Conservation (phyloP, 2,329 filamentous ascomycete genomes). For the Graphiopsis chlorocephala region DNA sequence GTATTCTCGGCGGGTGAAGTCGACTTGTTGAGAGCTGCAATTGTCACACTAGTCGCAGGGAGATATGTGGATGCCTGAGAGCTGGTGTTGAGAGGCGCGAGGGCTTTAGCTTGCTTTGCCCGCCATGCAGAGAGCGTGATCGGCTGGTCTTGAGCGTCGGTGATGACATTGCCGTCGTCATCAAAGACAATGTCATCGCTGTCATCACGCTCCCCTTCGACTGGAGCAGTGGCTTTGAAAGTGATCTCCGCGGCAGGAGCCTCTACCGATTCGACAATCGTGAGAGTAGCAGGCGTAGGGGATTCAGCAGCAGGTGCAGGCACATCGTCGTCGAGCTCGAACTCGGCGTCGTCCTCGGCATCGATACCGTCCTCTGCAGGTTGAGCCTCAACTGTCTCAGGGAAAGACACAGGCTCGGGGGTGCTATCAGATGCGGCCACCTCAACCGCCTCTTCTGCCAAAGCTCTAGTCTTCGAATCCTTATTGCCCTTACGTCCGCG, state of each 20-base stretch:
- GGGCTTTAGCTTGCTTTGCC: neutral
- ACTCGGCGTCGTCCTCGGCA: neutral
- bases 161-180: neutral
- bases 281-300: neutral
- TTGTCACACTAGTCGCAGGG: neutral
- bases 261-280: neutral
- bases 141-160: neutral
- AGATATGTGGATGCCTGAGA: neutral
- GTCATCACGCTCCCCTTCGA: neutral
- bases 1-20: neutral
- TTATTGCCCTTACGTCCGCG: neutral
- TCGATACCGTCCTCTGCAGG: neutral
- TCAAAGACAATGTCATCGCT: neutral
- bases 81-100: neutral
- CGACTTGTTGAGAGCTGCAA: neutral
- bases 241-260: neutral
- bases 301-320: neutral
- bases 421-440: neutral
- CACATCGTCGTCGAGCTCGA: neutral
- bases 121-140: neutral
- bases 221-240: neutral
- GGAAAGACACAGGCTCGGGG: neutral
- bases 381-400: neutral
- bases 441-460: neutral
- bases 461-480: neutral